phyloP scores from a whole-genome alignment of 2,329 filamentous ascomycete genomes.

The Fusarium concolor region DNA sequence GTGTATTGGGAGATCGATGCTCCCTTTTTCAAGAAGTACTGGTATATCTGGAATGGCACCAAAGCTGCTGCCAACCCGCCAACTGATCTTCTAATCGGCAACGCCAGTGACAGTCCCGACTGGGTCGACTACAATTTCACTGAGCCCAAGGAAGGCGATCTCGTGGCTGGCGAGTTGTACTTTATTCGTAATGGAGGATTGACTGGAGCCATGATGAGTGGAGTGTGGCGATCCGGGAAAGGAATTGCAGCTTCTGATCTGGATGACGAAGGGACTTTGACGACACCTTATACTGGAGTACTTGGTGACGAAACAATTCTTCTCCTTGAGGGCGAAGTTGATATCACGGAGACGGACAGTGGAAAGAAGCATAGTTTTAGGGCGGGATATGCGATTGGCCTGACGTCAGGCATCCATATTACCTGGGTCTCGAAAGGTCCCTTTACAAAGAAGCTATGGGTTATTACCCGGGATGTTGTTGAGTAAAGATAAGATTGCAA shows the following conservation, averaged over 20 bases:
- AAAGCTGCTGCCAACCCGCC: background rate
- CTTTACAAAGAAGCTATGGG: slow-evolving; percentile 16
- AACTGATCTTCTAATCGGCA: slow-evolving; percentile 8
- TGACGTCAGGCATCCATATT: slow-evolving; percentile 11
- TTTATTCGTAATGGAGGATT: slow-evolving; percentile 25
- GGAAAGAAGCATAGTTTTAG: slow-evolving; percentile 7
- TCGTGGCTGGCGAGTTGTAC: slow-evolving; percentile 30
- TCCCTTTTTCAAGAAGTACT: slow-evolving; percentile 15
- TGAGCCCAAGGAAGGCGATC: slow-evolving; percentile 27
- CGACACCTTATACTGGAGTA: background rate
- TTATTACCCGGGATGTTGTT: background rate
- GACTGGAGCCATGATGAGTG: slow-evolving; percentile 9
- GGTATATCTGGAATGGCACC: slow-evolving; percentile 14
- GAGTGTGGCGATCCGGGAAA: slow-evolving; percentile 11
- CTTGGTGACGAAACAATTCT: slow-evolving; percentile 15
- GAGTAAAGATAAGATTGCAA: too few relatives aligned
- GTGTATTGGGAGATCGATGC: slow-evolving; percentile 8
- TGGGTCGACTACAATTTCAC: slow-evolving; percentile 31
- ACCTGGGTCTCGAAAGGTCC: slow-evolving; percentile 12
- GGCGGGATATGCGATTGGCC: slow-evolving; percentile 9
- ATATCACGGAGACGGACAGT: background rate
- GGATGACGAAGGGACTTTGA: background rate
- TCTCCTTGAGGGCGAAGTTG: slow-evolving; percentile 7
- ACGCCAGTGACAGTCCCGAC: slow-evolving; percentile 17
- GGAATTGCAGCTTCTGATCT: background rate